A percentile compares a stretch with the other conserved stretches of the same genome.
These are phyloP conservation scores for Candida montana DNA, from an alignment of 805 yeast species.

Conservation along the genomic window DNA sequence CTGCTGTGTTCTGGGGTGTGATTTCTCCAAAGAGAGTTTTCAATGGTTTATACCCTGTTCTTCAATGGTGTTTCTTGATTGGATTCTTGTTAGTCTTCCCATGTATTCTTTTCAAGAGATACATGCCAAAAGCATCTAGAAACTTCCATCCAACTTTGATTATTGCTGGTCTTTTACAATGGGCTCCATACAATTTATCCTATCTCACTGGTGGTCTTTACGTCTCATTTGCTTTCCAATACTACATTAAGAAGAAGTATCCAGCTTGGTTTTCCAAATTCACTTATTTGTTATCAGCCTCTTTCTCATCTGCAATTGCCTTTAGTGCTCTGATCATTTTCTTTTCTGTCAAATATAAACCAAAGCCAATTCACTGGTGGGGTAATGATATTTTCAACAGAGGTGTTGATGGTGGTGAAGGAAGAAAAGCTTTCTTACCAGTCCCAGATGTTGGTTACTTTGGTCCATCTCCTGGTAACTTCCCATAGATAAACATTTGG, in stretches of 20 bases:
- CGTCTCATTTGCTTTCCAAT: slow-evolving; percentile 39
- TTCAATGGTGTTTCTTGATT: slow-evolving; percentile 59
- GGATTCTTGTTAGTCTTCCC: slow-evolving; percentile 38
- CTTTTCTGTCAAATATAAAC: slow-evolving; percentile 43
- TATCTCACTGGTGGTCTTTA: slow-evolving; percentile 27
- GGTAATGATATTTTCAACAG: slow-evolving; percentile 42
- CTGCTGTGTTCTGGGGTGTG: slow-evolving; percentile 45
- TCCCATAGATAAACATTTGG: slow-evolving; percentile 6
- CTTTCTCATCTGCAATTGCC: slow-evolving; percentile 58
- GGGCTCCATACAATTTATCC: slow-evolving; percentile 49
- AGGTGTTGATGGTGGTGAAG: slow-evolving; percentile 34
- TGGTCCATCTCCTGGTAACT: slow-evolving; percentile 17
- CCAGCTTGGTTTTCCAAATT: slow-evolving; percentile 50
- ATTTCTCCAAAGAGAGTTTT: slow-evolving; percentile 54
- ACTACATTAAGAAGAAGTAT: slow-evolving; percentile 33
- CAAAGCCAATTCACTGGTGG: slow-evolving; percentile 53
- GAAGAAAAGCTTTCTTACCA: neutral
- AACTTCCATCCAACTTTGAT: slow-evolving; percentile 44
- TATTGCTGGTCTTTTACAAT: slow-evolving; percentile 41
- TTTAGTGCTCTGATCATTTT: slow-evolving; percentile 47
- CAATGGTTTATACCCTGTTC: slow-evolving; percentile 51
- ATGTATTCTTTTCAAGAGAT: slow-evolving; percentile 26
- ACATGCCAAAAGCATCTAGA: slow-evolving; percentile 23
- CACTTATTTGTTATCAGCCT: slow-evolving; percentile 49
- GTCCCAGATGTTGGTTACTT: slow-evolving; percentile 18